Evolutionary conservation across 805 yeast genomes (phyloP).

Genomic region (Kluyveromyces dobzhanskii): DNA sequence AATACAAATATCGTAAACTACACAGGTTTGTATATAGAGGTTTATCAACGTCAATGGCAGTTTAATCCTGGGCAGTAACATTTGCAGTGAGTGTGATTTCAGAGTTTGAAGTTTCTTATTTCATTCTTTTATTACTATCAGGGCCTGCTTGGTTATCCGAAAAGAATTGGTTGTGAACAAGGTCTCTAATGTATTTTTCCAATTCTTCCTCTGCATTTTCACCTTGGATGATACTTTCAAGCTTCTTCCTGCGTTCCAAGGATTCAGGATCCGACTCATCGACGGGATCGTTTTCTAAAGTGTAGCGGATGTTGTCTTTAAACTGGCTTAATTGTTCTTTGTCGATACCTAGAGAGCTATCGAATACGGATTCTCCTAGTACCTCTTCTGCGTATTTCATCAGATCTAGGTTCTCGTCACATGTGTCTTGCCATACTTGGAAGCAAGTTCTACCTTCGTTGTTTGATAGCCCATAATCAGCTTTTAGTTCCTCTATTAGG

Average conservation of each 20-base stretch:
- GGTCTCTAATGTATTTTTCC: conserved; percentile 55
- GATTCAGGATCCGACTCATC: conserved; percentile 37
- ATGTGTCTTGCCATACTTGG: conserved; percentile 68
- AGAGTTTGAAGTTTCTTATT: too few relatives aligned
- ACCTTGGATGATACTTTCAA: conserved; percentile 66
- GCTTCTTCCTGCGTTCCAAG: conserved; percentile 48
- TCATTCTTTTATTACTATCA: conserved; percentile 4
- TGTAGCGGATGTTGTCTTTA: conserved; percentile 45
- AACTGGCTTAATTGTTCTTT: conserved; percentile 24
- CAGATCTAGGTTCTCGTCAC: conserved; percentile 71
- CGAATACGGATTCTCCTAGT: conserved; percentile 22
- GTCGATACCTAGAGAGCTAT: conserved; percentile 20
- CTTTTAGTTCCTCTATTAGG: conserved; percentile 59
- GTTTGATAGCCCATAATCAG: conserved; percentile 57
- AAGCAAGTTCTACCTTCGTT: conserved; percentile 68
- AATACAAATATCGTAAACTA: too few relatives aligned
- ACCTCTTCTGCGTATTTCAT: conserved; percentile 49
- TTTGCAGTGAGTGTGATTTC: too few relatives aligned
- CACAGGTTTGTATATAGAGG: too few relatives aligned
- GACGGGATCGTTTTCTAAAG: conserved; percentile 39
- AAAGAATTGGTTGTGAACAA: conserved; percentile 49
- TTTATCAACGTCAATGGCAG: too few relatives aligned
- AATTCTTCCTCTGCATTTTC: conserved; percentile 77
- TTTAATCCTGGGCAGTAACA: too few relatives aligned
- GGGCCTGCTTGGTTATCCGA: background rate